These are phyloP conservation scores for Prunus armeniaca DNA, from an alignment of 306 rosid species.

Conservation along the genomic window DNA sequence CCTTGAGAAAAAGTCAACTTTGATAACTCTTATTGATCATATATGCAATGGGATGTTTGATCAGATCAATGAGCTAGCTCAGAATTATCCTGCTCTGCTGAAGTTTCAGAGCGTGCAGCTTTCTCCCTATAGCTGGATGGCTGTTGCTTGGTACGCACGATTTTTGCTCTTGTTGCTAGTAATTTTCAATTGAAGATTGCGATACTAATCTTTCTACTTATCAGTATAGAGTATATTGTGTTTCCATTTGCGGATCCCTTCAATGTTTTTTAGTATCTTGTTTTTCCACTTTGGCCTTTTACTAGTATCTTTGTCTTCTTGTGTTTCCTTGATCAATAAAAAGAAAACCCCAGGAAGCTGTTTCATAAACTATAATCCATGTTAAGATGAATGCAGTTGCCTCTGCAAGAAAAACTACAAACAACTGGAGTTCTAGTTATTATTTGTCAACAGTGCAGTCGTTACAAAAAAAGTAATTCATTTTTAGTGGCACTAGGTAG, in stretches of 20 bases:
- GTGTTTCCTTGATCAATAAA: neutral
- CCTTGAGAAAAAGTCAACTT: neutral
- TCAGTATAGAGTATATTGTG: neutral
- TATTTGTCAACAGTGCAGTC: too few relatives aligned
- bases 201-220: neutral
- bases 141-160: constrained; percentile 27
- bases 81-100: constrained; percentile 17
- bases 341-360: neutral
- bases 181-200: neutral
- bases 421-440: neutral
- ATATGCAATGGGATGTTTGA: neutral
- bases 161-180: neutral
- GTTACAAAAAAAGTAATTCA: too few relatives aligned
- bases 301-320: neutral
- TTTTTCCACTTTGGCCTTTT: neutral
- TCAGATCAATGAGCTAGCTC: constrained; percentile 26
- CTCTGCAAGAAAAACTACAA: neutral
- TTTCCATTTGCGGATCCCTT: neutral
- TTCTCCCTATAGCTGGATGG: constrained; percentile 31
- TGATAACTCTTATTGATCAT: neutral
- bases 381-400: neutral
- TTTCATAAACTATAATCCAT: neutral
- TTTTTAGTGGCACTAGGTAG: neutral
- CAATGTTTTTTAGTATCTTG: neutral
- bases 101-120: constrained; percentile 19